Evolutionary conservation across 1,139 yeast genomes (phyloP), one percentile per base, ranked within the genome.

Genomic region (Zygoascus meyerae): DNA sequence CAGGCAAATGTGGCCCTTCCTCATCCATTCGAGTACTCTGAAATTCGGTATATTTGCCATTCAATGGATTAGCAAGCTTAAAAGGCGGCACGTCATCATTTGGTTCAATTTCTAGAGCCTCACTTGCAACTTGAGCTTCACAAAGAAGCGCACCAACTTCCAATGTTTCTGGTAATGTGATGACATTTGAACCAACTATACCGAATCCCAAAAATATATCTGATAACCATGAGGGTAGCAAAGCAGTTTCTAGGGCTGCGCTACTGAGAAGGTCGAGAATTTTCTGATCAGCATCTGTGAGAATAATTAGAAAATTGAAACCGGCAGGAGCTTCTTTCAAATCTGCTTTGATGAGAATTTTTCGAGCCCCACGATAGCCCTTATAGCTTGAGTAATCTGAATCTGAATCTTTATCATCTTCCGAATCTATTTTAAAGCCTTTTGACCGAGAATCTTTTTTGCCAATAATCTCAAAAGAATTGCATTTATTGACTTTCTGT

Each of bases 131-230:
- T 15, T 55, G 46, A 26, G 39, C 40, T 34, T 61, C 58, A 12
- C 50, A 40, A 52, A 65, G 63, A 6, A 63, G 59, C 40, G 59
- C 56, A 18, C 46, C 26, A 40, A 54, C 53, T 34, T 57, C 55
- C 4, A 55, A 34, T 33, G 46, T 18, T 21, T 34, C 35, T 14
- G 41, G 37, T 17, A 8, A 28, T 6, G 42, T 11, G 11, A 45
- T n/a, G 46, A 47, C 12, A 0, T 57, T 64, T 5, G 55, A 41
- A 6, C 48, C 48, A 2, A 66, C 58, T 29, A 57, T 55, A 3
- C 70, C 73, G 53, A 61, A 64, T 1, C 73, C 73, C 40, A 71
- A 42, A 30, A 70, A 58, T 10, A 57, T 52, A 34, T 69, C 71
- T 18, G 56, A 44, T 0, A 72, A 47, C 74, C 74, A 72, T 1